Base-by-base conservation (phyloP, 1,139 yeast genomes). In the Yamadazyma atmosphaerica region DNA sequence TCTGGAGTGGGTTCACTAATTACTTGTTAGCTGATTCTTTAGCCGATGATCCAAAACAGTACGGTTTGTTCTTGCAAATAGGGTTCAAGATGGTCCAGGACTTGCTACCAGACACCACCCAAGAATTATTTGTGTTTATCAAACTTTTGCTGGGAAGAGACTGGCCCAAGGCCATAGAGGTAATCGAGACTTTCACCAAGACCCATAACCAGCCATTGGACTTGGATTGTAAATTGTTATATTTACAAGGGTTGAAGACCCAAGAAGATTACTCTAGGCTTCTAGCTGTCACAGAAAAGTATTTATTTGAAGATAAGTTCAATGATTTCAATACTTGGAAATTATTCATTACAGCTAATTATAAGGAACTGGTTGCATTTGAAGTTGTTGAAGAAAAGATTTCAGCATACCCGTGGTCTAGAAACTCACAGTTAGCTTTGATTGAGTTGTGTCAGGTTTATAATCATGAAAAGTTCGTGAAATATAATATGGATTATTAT, bases 311-410 rank as follows among this genome's bases (percentile, higher is more conserved):
- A 2, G 62, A 69, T 29, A 58, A 65, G 4, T 72, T 79, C 39
- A 79, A 82, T 47, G 86, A 81, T 52, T 81, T 73, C 60, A 73
- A 77, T 46, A 72, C 83, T 10, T 81, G 86, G 87, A 73, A 71
- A 39, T 54, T 63, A 25, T 61, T 74, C 40, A 68, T 82, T 21
- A 56, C 61, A 34, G 66, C 89, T 1, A 70, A 72, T 0, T 49
- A 58, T 9, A 47, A 68, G 24, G 43, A 71, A 16, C 59, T 53
- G 1, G 50, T 42, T 2, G 42, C 61, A 2, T 39, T 53, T n/a
- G 60, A 54, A 1, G 63, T 58, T 2, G 51, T 69, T 4, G 37
- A 51, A 9, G 39, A 47, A 8, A 49, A 59, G 28, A 51, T 72
- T 27, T 24, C 43, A 4, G 45, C 48, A 4, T 61, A 60, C 34